Evolutionary conservation across 495 filamentous ascomycete species (phyloP).

Genomic region (Apodospora peruviana): DNA sequence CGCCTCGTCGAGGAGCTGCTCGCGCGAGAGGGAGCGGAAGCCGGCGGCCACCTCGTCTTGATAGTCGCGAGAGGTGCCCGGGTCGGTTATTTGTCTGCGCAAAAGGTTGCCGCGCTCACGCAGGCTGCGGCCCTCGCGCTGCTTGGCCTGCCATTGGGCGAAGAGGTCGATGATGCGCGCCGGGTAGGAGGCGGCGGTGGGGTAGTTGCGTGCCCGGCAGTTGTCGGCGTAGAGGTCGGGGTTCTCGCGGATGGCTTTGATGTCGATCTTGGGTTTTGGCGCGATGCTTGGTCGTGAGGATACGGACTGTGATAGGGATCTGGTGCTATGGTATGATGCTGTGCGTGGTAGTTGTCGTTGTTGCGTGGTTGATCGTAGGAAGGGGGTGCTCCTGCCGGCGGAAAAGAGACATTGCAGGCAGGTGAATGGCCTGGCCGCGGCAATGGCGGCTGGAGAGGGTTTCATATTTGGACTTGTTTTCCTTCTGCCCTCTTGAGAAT

Average conservation of each 20-base stretch:
- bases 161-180: conserved; percentile 63
- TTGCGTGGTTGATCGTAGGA: not conserved
- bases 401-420: conserved; percentile 26
- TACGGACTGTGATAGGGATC: not conserved
- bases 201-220: conserved; percentile 80
- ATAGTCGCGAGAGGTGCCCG: conserved; percentile 30
- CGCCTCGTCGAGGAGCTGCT: conserved; percentile 58
- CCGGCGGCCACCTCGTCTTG: conserved; percentile 17
- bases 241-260: conserved; percentile 86
- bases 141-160: conserved; percentile 55
- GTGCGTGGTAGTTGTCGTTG: not conserved
- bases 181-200: conserved; percentile 57
- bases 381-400: conserved; percentile 4
- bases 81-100: conserved; percentile 42
- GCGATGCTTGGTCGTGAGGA: conserved; percentile 55
- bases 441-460: not conserved
- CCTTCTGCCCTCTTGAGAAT: too few species aligned
- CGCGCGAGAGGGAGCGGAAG: conserved; percentile 29
- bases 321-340: conserved; percentile 8
- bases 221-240: conserved; percentile 73
- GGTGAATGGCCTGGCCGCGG: conserved; percentile 15
- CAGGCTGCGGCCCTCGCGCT: conserved; percentile 47
- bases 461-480: too few species aligned
- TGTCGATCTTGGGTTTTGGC: conserved; percentile 71
- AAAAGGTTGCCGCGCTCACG: conserved; percentile 55